phyloP scores from a whole-genome alignment of 2,329 filamentous ascomycete species.

The Monosporascus sp. region DNA sequence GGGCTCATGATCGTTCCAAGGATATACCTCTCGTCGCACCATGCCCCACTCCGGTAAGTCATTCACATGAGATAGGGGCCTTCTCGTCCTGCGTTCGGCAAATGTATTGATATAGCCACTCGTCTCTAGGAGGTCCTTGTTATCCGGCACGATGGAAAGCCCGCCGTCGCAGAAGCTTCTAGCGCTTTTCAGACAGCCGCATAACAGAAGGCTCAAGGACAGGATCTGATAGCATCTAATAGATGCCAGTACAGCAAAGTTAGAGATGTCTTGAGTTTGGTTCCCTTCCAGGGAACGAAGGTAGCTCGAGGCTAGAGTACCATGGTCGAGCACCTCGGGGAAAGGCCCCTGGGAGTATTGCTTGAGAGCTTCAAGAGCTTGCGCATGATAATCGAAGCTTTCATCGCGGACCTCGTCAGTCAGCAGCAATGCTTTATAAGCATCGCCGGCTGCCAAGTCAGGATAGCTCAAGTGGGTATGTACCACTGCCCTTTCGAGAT shows the following conservation, averaged over 20 bases:
- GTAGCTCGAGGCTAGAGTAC: constrained; percentile 30
- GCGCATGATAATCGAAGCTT: constrained; percentile 75
- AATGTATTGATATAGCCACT: constrained; percentile 49
- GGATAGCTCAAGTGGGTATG: constrained; percentile 77
- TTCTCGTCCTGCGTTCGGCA: constrained; percentile 42
- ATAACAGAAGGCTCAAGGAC: constrained; percentile 52
- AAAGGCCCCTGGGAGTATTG: constrained; percentile 29
- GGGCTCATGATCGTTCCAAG: constrained; percentile 63
- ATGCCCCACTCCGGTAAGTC: constrained; percentile 63
- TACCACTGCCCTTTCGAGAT: constrained; percentile 63
- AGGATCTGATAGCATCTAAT: constrained; percentile 55
- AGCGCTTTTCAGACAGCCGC: constrained; percentile 65
- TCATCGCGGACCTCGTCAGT: constrained; percentile 76
- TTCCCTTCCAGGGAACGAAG: constrained; percentile 27
- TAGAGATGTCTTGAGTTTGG: constrained; percentile 27
- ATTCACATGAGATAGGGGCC: constrained; percentile 40
- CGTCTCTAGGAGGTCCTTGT: constrained; percentile 50
- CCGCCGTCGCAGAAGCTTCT: constrained; percentile 60
- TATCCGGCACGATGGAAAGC: constrained; percentile 46
- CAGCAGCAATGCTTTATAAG: constrained; percentile 83
- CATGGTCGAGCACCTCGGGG: constrained; percentile 42
- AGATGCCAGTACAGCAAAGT: constrained; percentile 45
- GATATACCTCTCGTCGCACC: constrained; percentile 66
- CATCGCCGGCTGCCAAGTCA: constrained; percentile 83
- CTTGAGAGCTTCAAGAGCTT: constrained; percentile 50